Evolutionary conservation across 2,329 filamentous ascomycete genomes (phyloP), one percentile per base, ranked within the genome.

Genomic region (Fonsecaea pedrosoi): DNA sequence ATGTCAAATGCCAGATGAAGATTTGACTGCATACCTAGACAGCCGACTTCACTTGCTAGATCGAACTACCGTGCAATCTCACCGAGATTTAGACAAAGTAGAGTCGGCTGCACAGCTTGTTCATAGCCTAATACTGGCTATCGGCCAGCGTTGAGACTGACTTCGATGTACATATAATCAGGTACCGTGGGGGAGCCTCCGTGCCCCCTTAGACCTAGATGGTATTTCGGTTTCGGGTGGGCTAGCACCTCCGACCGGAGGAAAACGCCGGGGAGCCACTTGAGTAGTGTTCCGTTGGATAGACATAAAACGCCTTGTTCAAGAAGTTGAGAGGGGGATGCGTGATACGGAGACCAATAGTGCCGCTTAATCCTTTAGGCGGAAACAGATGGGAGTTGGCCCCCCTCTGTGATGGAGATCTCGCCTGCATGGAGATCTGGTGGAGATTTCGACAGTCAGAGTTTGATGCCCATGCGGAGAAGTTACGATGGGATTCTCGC

Each of bases 391-490:
- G 18, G 15, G 25, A 50, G 8, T 25, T 21, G 8, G 12, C 18
- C 45, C 45, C 45, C 6, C 5, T 12, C 9, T 25, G 37, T 38
- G 13, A 50, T 50, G 57, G n/a, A 60, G 57, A 60, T 60, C 57
- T 60, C 21, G 55, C 25, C 34, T 13, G 57, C 38, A 60, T 60
- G 57, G 13, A 60, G 57, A 60, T 60, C 57, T 60, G 18, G 57
- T 60, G 38, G 56, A 45, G 45, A 50, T 50, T 50, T 50, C 21
- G 21, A 18, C 8, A 25, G 10, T 7, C 1, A 25, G 42, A 59
- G 10, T 50, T 32, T 30, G 40, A 60, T 21, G 15, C 30, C 40
- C 34, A 50, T 60, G 57, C 57, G 57, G 57, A 60, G 57, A 60
- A 60, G 25, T 18, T 35, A 21, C 56, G 40, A n/a, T 50, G 57